Base-by-base conservation (phyloP, 768 basidiomycete species). In the Tephrocybe sp. region DNA sequence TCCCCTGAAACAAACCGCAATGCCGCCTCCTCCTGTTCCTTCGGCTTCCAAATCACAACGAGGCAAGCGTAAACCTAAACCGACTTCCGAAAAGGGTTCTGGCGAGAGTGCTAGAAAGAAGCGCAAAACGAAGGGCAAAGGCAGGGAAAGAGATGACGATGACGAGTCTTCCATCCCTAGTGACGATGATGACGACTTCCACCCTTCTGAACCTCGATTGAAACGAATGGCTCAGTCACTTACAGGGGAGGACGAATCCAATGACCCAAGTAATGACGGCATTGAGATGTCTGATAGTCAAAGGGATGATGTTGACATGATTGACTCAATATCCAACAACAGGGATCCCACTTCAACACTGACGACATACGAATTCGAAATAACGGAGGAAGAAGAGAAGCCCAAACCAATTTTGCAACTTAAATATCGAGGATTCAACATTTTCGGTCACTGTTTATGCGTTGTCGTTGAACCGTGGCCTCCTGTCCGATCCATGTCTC, bases 381-480 rank as follows among this genome's bases (percentile, higher is more conserved):
- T 69, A n/a, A 79, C 69, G 16, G 80, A 83, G 41, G 84, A 85
- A 42, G 84, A 86, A 44, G 84, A 84, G 56, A 91, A 92, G 57
- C 87, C 84, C 11, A 88, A 91, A 59, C 83, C 86, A 5, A 55
- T 76, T 24, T 68, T 91, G 27, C 75, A 79, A 47, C 74, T 92
- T 29, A 76, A 65, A 46, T 92, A 88, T 55, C 77, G 79, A 57
- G 85, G 86, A 11, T 90, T 90, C 64, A 74, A 68, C 45, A 82
- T 91, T 41, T 77, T 79, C 49, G 84, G 83, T 0, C 79, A 81
- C 46, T 90, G 86, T 63, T 75, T 93, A 15, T 90, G 87, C 60
- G 76, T 93, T 29, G 84, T 93, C 19, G 82, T 91, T 13, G 91
- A 93, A 62, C 91, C 91, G 13, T 90, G 82, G 75, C 84, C 87